Conservation (phyloP, 2,329 filamentous ascomycete genomes). For the Colletotrichum spinosum region DNA sequence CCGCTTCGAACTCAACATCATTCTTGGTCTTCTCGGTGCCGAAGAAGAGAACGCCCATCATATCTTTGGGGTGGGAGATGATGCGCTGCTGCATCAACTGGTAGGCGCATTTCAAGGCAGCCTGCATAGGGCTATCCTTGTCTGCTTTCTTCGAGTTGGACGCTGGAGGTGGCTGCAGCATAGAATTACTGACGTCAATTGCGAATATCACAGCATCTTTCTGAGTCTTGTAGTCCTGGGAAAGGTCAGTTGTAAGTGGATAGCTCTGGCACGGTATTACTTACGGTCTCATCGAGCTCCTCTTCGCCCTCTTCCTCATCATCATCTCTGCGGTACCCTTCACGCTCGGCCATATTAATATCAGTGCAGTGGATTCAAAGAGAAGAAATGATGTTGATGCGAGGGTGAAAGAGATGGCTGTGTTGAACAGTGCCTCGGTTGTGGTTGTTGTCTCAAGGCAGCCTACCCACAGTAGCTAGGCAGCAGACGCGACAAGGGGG, state of each 20-base stretch:
- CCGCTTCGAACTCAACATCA: constrained; percentile 67
- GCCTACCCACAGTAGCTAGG: constrained; percentile 19
- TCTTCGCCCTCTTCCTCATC: constrained; percentile 75
- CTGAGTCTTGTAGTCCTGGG: constrained; percentile 85
- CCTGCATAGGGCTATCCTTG: constrained; percentile 80
- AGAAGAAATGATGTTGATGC: not conserved
- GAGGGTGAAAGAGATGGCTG: not conserved
- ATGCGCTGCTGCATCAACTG: constrained; percentile 98
- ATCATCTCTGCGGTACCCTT: constrained; percentile 62
- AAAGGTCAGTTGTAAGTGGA: constrained; percentile 29
- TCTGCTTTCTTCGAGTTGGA: constrained; percentile 80
- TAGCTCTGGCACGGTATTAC: constrained; percentile 35
- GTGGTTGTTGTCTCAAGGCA: constrained; percentile 6
- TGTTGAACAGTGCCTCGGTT: not conserved
- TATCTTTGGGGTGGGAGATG: constrained; percentile 94
- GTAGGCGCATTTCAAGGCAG: constrained; percentile 93
- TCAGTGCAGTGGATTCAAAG: not conserved
- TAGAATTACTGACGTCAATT: constrained; percentile 90
- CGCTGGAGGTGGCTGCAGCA: constrained; percentile 77
- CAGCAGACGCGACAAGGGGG: constrained; percentile 32
- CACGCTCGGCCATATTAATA: constrained; percentile 48
- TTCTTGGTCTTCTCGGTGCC: constrained; percentile 84
- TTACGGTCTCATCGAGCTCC: constrained; percentile 72
- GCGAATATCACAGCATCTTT: constrained; percentile 99
- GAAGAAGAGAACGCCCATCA: constrained; percentile 96